Base-by-base conservation (phyloP, 2,329 filamentous ascomycete species). In the Rutstroemia sydowiana region DNA sequence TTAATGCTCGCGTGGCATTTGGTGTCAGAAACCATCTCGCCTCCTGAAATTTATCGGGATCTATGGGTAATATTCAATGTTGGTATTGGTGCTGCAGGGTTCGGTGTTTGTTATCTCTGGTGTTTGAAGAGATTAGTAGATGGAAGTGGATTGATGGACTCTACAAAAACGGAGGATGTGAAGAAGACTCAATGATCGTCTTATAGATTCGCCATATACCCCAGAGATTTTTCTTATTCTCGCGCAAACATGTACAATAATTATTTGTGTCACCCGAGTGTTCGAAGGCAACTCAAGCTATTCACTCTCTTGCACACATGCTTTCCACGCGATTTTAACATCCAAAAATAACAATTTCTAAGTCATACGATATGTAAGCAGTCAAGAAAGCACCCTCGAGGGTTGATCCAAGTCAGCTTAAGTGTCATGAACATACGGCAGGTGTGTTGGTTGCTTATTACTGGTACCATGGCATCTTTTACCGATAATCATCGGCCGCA, bases 1-100 rank as follows among this genome's bases (percentile, higher is more conserved):
- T 75, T 74, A 30, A 95, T 96, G 84, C 73, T 81, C 13, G 75
- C 69, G 13, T 96, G 93, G 89, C 93, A 98, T 68, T 68, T 88
- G 11, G 71, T 82, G 0, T 88, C 95, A 60, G 77, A 78, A 1
- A 82, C 82, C 55, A 70, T 90, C 1, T 55, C 68, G 9, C 83
- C 91, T 13, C 91, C 92, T 4, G 61, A 72, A 0, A 75, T 78
- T 53, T 96, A 95, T 70, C 93, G 93, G 0, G 93, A 98, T 71
- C 72, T 98, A 1, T 98, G 92, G 92, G 84, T 95, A 3, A 91
- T 98, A 2, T 78, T 83, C 11, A 98, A 98, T 63, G 90, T 93
- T 8, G 82, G 89, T 16, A 70, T 97, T 20, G 93, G 93, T 7
- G 88, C 88, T 20, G 84, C 80, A 3, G 93, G 89, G 0, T 98